A percentile compares a stretch with the other conserved stretches of the same genome.
These are phyloP conservation scores for Ustilago xerochloae DNA, from an alignment of 1,284 basidiomycete genomes.

Conservation along the genomic window DNA sequence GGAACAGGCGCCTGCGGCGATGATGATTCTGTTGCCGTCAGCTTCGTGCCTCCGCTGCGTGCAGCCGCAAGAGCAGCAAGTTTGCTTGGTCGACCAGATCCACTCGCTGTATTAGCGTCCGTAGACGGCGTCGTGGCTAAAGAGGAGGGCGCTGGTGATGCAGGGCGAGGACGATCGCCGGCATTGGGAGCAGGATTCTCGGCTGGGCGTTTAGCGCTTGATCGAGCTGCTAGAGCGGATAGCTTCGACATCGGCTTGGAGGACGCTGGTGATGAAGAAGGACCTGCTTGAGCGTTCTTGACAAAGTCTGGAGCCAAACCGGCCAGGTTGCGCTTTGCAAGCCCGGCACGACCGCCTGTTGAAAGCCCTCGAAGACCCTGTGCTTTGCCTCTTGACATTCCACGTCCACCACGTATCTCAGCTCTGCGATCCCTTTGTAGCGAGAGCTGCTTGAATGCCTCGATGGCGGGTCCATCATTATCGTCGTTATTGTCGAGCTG, in stretches of 20 bases:
- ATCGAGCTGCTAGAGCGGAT: conserved; percentile 37
- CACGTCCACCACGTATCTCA: conserved; percentile 34
- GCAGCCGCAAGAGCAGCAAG: conserved; percentile 57
- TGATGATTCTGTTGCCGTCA: too few relatives aligned
- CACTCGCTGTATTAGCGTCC: background rate
- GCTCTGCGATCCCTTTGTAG: conserved; percentile 31
- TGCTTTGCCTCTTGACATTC: conserved; percentile 25
- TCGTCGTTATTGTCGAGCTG: conserved; percentile 22
- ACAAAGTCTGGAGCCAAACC: conserved; percentile 39
- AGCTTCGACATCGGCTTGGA: conserved; percentile 44
- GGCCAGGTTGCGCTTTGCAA: conserved; percentile 51
- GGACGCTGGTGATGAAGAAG: background rate
- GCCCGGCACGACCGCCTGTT: conserved; percentile 43
- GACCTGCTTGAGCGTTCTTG: conserved; percentile 3
- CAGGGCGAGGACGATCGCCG: conserved; percentile 14
- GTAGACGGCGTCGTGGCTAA: background rate
- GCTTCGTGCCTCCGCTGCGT: conserved; percentile 22
- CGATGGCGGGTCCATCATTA: conserved; percentile 64
- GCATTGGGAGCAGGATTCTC: conserved; percentile 17
- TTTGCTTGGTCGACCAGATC: conserved; percentile 42
- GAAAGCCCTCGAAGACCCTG: conserved; percentile 43
- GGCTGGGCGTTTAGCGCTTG: conserved; percentile 42
- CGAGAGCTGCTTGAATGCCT: conserved; percentile 73
- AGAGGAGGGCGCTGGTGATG: conserved; percentile 16
- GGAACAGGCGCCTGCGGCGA: conserved; percentile 16